Evolutionary conservation across 805 yeast species (phyloP), one percentile per base, ranked within the genome.

Genomic region (Wickerhamomyces silvicola): DNA sequence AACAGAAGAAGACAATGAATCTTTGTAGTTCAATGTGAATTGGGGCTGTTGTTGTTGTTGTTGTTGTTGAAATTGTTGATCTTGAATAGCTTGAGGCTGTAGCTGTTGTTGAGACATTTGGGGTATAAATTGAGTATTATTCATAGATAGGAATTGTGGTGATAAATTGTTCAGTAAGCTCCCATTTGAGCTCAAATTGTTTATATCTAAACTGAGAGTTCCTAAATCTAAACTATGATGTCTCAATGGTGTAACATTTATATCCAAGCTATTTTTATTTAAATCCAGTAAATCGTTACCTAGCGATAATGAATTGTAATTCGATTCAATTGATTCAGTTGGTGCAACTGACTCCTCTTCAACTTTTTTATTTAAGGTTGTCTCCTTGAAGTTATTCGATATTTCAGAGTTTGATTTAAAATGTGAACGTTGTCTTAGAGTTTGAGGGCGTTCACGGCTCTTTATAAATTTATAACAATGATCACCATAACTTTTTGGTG

Each of bases 401-500:
- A 46, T 38, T 23, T 46, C 50, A 2, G 43, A 28, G 32, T 36
- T 37, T 11, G 49, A 38, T 30, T 44, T 47, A 41, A 45, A 46
- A 17, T 49, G 48, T 2, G 48, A 37, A 25, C 50, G 49, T 29
- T 36, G 43, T 36, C 43, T 40, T 9, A 24, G 10, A 4, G 37
- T 22, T 25, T 36, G 39, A 3, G 50, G 50, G 27, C 50, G 44
- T 21, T 42, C 44, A 15, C 39, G 45, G 9, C 56, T 55, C 39
- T 68, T 68, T 43, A 78, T 62, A 45, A 56, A 75, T 41, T 73
- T 78, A 66, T 75, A 79, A 52, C 94, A 82, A 41, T 78, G 76
- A 50, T 85, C 94, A 31, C 95, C 95, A 48, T 85, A 85, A 6
- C 84, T 80, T 62, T 85, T 83, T 16, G 94, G 94, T 1, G 95